phyloP scores from a whole-genome alignment of 805 yeast species.

The Teunomyces stri region DNA sequence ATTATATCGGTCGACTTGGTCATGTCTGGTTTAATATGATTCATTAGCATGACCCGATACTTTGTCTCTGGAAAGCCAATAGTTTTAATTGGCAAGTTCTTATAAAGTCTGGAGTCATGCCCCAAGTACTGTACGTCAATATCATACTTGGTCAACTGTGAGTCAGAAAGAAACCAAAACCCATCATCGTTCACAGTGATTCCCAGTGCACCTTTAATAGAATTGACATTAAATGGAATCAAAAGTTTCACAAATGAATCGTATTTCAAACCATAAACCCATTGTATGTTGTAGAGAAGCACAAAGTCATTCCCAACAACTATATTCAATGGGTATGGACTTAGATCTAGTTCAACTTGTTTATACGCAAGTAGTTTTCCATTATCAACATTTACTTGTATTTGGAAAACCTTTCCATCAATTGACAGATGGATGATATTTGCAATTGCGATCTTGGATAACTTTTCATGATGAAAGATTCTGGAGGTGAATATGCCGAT shows the following conservation, averaged over 20 bases:
- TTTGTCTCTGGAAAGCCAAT: background rate
- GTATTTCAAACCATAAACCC: background rate
- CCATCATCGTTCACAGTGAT: background rate
- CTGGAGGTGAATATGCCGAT: background rate
- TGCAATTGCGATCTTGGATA: background rate
- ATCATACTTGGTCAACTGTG: background rate
- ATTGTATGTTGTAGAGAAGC: background rate
- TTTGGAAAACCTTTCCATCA: slow-evolving; percentile 5
- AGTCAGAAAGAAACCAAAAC: background rate
- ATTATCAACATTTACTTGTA: background rate
- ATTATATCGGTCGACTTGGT: background rate
- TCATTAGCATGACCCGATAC: background rate
- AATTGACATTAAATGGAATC: background rate
- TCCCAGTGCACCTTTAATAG: background rate
- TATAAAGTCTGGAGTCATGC: background rate
- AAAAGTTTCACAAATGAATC: background rate
- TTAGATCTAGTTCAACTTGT: background rate
- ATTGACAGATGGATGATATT: slow-evolving; percentile 7
- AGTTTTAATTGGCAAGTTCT: background rate
- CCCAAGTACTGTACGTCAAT: background rate
- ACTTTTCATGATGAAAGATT: background rate
- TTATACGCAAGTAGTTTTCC: background rate
- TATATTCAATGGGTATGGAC: slow-evolving; percentile 4
- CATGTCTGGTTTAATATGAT: background rate
- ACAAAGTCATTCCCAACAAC: background rate